Evolutionary conservation across 441 rosid species (phyloP), one percentile per base, ranked within the genome.

Genomic region (Daphne laureola): DNA sequence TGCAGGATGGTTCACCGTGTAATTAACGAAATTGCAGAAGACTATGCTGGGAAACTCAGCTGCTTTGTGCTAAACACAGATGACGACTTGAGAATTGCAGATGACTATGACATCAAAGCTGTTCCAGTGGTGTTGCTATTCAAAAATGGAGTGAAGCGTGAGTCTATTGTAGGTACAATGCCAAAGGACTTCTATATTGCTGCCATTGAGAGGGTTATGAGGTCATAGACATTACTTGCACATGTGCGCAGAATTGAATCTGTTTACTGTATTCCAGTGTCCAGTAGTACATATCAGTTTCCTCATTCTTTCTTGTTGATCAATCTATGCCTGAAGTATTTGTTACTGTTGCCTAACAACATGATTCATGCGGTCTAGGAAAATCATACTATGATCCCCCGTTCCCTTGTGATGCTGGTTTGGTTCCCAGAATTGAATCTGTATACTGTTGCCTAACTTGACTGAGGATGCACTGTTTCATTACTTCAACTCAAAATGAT

Each of bases 1-100:
- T 92, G 97, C 78, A 68, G 70, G 71, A 92, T 92, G 92, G 96
- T 87, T 18, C 92, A 84, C 70, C 71, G 92, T 17, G 79, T 86
- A 41, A 89, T 92, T 46, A 81, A 89, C 50, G 97, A 92, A 75
- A 81, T 92, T 23, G 91, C 90, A 0, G 73, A 61, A 43, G 97
- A 86, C 57, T 92, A 89, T 48, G 77, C 75, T 0, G 96, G 92
- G 59, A 84, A 64, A 69, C 73, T 89, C 12, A 75, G 69, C 52
- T 89, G 88, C 69, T 92, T 71, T 55, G 68, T 84, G 8, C 75
- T 88, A 26, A 80, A 92, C 53, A 77, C 96, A 2, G 98, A 89
- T 71, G 57, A 14, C 54, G 86, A 86, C 78, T 62, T 70, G 54
- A 46, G 62, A 14, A 67, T 92, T 46, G 88, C 98, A 1, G 86